A percentile compares a stretch with the other conserved stretches of the same genome.
These are phyloP conservation scores for Nothophaeocryptopus gaeumannii DNA, from an alignment of 2,329 filamentous ascomycete genomes.

Conservation along the genomic window DNA sequence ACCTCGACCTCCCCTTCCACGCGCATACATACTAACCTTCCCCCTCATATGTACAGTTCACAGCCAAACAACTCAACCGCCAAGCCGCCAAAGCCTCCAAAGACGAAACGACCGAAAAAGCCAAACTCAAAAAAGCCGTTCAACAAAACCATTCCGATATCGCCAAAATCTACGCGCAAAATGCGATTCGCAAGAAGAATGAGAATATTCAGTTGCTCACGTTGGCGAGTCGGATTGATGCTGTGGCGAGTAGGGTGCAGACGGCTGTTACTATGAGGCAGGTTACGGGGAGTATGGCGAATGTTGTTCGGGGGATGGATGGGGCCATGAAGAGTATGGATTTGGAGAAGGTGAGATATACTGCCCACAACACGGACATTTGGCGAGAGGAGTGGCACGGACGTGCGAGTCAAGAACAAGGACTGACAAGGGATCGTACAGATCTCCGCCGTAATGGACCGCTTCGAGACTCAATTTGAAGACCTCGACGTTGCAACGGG, in stretches of 20 bases:
- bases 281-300: conserved; percentile 60
- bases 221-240: conserved; percentile 58
- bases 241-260: conserved; percentile 59
- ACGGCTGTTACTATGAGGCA: conserved; percentile 62
- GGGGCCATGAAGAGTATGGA: conserved; percentile 63
- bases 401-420: background rate
- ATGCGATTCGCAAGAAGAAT: conserved; percentile 62
- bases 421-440: conserved; percentile 26
- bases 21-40: conserved; percentile 4
- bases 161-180: conserved; percentile 62
- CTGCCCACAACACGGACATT: background rate
- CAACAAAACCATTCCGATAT: conserved; percentile 58
- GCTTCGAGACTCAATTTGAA: conserved; percentile 59
- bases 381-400: background rate
- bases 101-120: conserved; percentile 59
- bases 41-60: conserved; percentile 47
- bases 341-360: conserved; percentile 54
- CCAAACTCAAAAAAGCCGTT: conserved; percentile 63
- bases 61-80: conserved; percentile 61
- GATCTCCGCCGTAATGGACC: conserved; percentile 66
- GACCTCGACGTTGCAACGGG: conserved; percentile 53
- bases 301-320: conserved; percentile 62
- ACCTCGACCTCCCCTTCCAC: conserved; percentile 25
- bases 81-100: conserved; percentile 61
- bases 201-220: conserved; percentile 60